Evolutionary conservation across 192 early-diverging fungal genomes (phyloP), one percentile per base, ranked within the genome.

Genomic region (Rhizophagus sp.): DNA sequence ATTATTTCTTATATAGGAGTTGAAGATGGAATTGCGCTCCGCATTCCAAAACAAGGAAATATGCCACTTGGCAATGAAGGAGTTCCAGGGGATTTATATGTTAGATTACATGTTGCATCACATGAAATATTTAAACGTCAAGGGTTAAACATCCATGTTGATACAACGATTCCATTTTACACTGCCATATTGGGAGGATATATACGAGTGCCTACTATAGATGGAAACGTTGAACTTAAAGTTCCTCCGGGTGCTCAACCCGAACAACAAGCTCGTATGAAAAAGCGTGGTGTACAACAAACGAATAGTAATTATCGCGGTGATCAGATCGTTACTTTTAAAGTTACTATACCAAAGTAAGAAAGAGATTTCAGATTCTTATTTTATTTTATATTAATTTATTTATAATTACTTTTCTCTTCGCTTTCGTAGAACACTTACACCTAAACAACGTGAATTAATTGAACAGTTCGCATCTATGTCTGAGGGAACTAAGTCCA

Each of bases 191-290:
- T 99, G 52, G 98, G 98, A 47, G 98, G 98, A 65, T 87, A 87
- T 1, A 83, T 98, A 8, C 88, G 91, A 8, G 90, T 99, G 19
- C 96, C 95, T 2, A 98, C 98, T 11, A 90, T 99, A 10, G 97
- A 99, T 83, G 97, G 98, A 41, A 95, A 97, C 79, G 96, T 98
- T 1, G 97, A 99, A 73, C 84, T 99, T 44, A 95, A 90, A 66
- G 83, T 99, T 62, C 92, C 92, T 24, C 72, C 92, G 12, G 97
- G 96, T 52, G 91, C 93, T 8, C 98, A 99, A 82, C 96, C 98
- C 0, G 93, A 92, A n/a, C 96, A 97, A 41, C 87, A 91, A 67
- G 93, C 93, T 73, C 82, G 90, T 22, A 84, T 99, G 82, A 88
- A 93, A 78, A 88, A 87, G 22, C 92, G 95, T 41, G 98, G 98